phyloP scores from a whole-genome alignment of 2,329 filamentous ascomycete genomes.

The Colletotrichum sublineola region DNA sequence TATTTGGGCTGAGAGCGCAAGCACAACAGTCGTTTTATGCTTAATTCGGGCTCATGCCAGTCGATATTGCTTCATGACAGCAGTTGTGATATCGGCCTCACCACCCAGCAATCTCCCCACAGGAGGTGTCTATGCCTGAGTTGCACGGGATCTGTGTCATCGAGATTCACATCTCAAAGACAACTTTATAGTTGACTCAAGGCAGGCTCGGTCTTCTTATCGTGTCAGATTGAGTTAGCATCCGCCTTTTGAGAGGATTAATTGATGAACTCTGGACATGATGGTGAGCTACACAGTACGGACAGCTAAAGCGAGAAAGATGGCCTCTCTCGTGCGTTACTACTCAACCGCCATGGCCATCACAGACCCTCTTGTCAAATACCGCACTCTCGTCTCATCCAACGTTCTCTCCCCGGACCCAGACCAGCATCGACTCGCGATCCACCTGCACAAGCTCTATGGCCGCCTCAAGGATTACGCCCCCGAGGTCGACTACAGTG shows the following conservation, averaged over 20 bases:
- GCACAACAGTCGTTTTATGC: not conserved
- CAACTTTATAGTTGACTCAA: not conserved
- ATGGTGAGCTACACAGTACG: constrained; percentile 45
- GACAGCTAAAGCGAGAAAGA: not conserved
- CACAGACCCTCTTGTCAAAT: constrained; percentile 82
- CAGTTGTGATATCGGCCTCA: not conserved
- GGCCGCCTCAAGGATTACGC: constrained; percentile 82
- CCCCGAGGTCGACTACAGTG: constrained; percentile 76
- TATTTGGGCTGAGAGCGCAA: not conserved
- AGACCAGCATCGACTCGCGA: constrained; percentile 78
- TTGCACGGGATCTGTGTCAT: not conserved
- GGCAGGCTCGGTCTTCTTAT: not conserved
- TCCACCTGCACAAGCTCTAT: constrained; percentile 84
- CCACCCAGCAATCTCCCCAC: not conserved
- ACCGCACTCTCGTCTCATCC: constrained; percentile 77
- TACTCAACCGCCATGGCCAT: constrained; percentile 68
- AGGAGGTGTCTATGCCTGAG: not conserved
- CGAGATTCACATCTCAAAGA: not conserved
- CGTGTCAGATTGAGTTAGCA: too few species aligned
- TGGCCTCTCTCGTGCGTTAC: constrained; percentile 35
- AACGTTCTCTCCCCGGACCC: constrained; percentile 77
- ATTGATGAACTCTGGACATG: not conserved
- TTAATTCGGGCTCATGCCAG: not conserved
- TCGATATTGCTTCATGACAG: not conserved
- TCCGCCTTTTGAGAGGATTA: too few species aligned